Percentiles rank a stretch among this genome's conserved stretches.
These are phyloP conservation scores for Pneumocystis oryctolagi DNA, from an alignment of 1,139 yeast species.

Conservation along the genomic window DNA sequence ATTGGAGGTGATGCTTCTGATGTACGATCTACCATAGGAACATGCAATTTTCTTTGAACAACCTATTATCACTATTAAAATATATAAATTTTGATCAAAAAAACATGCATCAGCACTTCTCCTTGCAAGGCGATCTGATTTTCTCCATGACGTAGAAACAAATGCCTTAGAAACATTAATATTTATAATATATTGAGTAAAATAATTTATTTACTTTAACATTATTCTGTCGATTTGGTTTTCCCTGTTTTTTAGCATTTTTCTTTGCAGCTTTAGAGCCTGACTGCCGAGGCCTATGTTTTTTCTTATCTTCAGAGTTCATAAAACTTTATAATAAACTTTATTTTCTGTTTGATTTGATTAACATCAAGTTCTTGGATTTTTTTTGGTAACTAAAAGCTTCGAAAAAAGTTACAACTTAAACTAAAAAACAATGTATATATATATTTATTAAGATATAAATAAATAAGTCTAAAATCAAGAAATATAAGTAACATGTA, in stretches of 20 bases:
- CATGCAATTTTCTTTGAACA: slow-evolving; percentile 68
- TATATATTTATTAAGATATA: not conserved
- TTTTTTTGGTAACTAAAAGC: no score
- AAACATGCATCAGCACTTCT: not conserved
- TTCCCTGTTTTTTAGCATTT: not conserved
- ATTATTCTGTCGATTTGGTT: not conserved
- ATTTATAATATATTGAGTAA: not conserved
- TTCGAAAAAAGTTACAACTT: not conserved
- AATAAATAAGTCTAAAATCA: not conserved
- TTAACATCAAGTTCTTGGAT: not conserved
- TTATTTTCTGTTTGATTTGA: not conserved
- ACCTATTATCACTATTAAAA: not conserved
- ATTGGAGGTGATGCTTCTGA: slow-evolving; percentile 97
- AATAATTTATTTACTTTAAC: not conserved
- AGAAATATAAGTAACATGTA: not conserved
- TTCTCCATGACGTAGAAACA: not conserved
- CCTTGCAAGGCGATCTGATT: not conserved
- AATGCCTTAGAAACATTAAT: not conserved
- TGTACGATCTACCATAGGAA: slow-evolving; percentile 93
- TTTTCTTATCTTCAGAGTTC: not conserved
- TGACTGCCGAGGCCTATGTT: not conserved
- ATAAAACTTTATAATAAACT: not conserved
- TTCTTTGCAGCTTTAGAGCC: not conserved
- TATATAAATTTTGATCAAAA: not conserved
- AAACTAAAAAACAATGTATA: not conserved